phyloP scores from a whole-genome alignment of 495 filamentous ascomycete species.

The Rhypophila decipiens region DNA sequence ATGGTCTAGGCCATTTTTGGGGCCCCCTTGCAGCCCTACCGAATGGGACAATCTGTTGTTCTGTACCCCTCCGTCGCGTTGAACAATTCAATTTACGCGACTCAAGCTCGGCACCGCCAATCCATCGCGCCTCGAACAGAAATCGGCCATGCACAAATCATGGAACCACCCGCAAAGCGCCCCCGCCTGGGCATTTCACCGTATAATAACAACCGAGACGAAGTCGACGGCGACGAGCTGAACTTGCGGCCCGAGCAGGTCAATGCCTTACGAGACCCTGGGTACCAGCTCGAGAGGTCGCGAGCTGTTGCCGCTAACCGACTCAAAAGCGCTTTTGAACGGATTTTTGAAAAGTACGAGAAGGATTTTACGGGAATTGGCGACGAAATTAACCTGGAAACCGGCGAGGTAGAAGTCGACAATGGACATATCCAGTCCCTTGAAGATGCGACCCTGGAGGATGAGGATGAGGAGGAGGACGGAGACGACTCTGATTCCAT shows the following conservation, averaged over 20 bases:
- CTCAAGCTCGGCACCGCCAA: background rate
- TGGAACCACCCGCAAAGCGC: constrained; percentile 56
- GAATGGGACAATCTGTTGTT: too few relatives aligned
- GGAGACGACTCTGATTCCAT: constrained; percentile 21
- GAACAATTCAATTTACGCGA: constrained; percentile 3
- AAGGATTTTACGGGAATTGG: constrained; percentile 73
- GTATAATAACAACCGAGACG: constrained; percentile 17
- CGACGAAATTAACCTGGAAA: constrained; percentile 36
- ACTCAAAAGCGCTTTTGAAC: constrained; percentile 75
- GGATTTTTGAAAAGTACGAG: constrained; percentile 82
- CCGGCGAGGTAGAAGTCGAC: constrained; percentile 73
- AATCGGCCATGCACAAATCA: constrained; percentile 20
- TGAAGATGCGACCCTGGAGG: constrained; percentile 12
- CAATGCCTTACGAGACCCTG: constrained; percentile 38
- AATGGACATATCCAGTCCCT: constrained; percentile 73
- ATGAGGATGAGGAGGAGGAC: constrained; percentile 40
- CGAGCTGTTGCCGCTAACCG: constrained; percentile 55
- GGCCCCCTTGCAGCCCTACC: too few relatives aligned
- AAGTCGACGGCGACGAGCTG: constrained; percentile 38
- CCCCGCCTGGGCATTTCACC: constrained; percentile 38
- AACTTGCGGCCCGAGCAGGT: constrained; percentile 34
- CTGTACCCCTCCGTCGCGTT: too few relatives aligned
- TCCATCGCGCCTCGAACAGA: background rate
- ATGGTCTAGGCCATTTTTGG: background rate
- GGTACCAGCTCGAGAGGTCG: constrained; percentile 49